phyloP scores from a whole-genome alignment of 257 asterid species.

The Nemophila menziesii region DNA sequence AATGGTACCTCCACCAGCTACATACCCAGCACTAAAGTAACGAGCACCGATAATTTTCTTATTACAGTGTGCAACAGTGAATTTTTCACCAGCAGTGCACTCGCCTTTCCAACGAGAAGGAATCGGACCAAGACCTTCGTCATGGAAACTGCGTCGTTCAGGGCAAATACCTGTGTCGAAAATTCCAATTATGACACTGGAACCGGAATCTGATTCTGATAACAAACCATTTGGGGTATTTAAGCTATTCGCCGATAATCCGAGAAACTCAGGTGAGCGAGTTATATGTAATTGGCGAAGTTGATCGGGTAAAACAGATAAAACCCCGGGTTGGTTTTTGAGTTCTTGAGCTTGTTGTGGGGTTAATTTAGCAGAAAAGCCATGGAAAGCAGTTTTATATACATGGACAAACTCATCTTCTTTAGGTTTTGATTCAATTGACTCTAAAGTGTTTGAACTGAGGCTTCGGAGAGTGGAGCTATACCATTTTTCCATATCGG shows the following conservation, averaged over 20 bases:
- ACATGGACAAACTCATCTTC: conserved; percentile 35
- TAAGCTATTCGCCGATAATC: conserved; percentile 20
- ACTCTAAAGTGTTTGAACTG: conserved; percentile 11
- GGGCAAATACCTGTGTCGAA: conserved; percentile 84
- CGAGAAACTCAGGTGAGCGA: conserved; percentile 57
- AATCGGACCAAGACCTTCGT: conserved; percentile 49
- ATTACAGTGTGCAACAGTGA: conserved; percentile 46
- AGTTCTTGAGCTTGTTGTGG: conserved; percentile 37
- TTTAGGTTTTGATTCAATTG: conserved; percentile 8
- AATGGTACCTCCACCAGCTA: conserved; percentile 24
- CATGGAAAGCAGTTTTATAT: conserved; percentile 65
- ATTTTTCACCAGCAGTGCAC: conserved; percentile 42
- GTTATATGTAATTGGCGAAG: conserved; percentile 67
- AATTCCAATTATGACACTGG: conserved; percentile 56
- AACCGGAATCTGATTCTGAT: conserved; percentile 54
- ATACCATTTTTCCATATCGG: conserved; percentile 55
- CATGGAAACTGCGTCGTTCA: conserved; percentile 56
- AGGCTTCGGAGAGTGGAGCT: conserved; percentile 51
- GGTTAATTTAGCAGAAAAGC: conserved; percentile 58
- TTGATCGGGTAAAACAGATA: conserved; percentile 50
- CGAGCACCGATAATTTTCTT: conserved; percentile 65
- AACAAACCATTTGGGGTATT: conserved; percentile 24
- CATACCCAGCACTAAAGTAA: conserved; percentile 42
- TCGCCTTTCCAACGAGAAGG: conserved; percentile 68
- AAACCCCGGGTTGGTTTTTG: conserved; percentile 26